Base-by-base conservation (phyloP, 306 rosid species). In the Ammopiptanthus mongolicus region DNA sequence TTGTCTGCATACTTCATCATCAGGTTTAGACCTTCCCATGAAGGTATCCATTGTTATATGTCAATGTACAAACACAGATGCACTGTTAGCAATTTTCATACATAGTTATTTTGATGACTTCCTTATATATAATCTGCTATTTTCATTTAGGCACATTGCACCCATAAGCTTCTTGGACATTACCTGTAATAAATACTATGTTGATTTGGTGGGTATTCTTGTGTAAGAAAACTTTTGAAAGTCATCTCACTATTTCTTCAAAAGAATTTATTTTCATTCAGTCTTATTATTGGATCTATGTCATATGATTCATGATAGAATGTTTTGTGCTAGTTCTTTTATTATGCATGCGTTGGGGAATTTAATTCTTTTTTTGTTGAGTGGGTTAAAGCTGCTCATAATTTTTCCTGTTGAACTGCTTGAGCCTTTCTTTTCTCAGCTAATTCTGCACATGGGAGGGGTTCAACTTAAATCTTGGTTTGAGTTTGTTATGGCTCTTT, bases 11-110 rank as follows among this genome's bases (percentile, higher is more conserved):
- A 92, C 97, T 58, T 95, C 97, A 39, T 95, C 99, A 44, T 95
- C 99, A 15, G 99, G 97, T 77, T 80, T 95, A 76, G 99, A 95
- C 85, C 99, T 92, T 85, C 99, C 99, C 36, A 95, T 92, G 99
- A 95, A 95, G 99, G 99, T 92, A 85, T 13, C 65, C 47, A 29
- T 74, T 52, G 25, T 60, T 29, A 8, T 42, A 56, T 73, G 61
- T 50, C 55, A 42, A 59, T 23, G 39, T 29, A 25, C 36, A 42
- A 7, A 28, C 29, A 64, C 14, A 63, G 55, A 50, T 59, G 53
- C 21, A 14, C 47, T 4, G 5, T 37, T 62, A 39, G 29, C 25
- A 22, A 46, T 56, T 47, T 56, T 9, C 12, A 42, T 28, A 28
- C 52, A 41, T 15, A 14, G 48, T 69, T 62, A 37, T 29, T 52